Evolutionary conservation across 2,329 filamentous ascomycete genomes (phyloP), one percentile per base, ranked within the genome.

Genomic region (Colletotrichum acutatum): DNA sequence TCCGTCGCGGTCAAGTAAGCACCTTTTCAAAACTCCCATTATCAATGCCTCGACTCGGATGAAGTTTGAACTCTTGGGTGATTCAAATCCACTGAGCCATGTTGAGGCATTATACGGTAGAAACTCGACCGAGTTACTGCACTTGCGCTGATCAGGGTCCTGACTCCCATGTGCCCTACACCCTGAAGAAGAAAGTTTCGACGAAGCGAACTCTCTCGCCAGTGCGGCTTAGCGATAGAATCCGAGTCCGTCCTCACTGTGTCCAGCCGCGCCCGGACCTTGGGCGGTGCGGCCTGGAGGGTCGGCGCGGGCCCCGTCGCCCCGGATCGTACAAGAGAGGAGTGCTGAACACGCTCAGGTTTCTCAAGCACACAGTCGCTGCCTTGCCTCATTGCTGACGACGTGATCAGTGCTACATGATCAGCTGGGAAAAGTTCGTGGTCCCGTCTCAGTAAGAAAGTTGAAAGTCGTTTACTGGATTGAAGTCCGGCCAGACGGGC

Each of bases 131-230:
- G 32, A 59, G 62, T 49, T 49, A 24, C 19, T 37, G 4, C 53
- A 28, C 26, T 42, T 42, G 42, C 64, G 64, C 52, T 64, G 70
- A 70, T 70, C 66, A 61, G 66, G 70, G 70, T 70, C 70, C 32
- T 69, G 26, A 34, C 54, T 72, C 53, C 59, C 30, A 60, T 54
- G 28, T 69, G 54, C n/a, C 54, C 54, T 52, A 14, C 66, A 34
- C 66, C 30, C 32, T 28, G 30, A 52, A 66, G 30, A 52, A 66
- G 52, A 70, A 60, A 24, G 66, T 65, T 69, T 72, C 26, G 59
- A 60, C 22, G 59, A 65, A 42, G 59, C 28, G 32, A 72, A 72
- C 70, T 34, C 37, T 65, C 66, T 34, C 42, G 60, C 49, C 32
- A 60, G 46, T 54, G 59, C 66, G 56, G 59, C 66, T 42, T 34